Base-by-base conservation (phyloP, 306 rosid species). In the Vigna hirtella region DNA sequence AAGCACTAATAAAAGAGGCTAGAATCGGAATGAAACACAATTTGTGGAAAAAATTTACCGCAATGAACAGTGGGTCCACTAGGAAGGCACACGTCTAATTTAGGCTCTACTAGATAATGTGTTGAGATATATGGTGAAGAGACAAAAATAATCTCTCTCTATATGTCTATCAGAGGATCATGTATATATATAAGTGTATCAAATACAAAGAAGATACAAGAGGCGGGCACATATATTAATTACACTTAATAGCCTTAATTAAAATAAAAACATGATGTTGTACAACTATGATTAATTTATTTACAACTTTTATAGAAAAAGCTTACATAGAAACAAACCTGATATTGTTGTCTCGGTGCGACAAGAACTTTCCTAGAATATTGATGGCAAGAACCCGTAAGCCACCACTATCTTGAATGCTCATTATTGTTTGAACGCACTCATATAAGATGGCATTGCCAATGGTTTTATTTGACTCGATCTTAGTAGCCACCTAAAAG, bases 361-460 rank as follows among this genome's bases (percentile, higher is more conserved):
- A 62, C 45, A 62, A 62, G 45, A 62, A 62, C 3, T 17, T 62
- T 62, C 67, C 67, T 15, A 62, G 67, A 18, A 32, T 32, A 62
- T 62, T 62, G 45, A 62, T 62, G 45, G 67, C 67, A 15, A 62
- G 67, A 11, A 32, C 45, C 1, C 17, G 45, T 32, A 62, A 62
- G 67, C 67, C 67, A 62, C 67, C 67, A 32, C 16, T 62, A 62
- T 62, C 45, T 62, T 62, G 45, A 62, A 62, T 2, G 10, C 67
- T 62, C 45, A 62, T 62, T 62, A 62, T 62, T 15, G 67, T 62
- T 32, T 62, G 67, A 62, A 62, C 67, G 32, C 67, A 62, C 20
- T 62, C 67, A 14, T 62, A 62, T 32, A 62, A 62, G 24, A 62
- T 62, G 67, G 67, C 43, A 62, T 62, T 62, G 45, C 67, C 67